phyloP scores from a whole-genome alignment of 2,329 filamentous ascomycete genomes.

The Neonectria magnoliae region DNA sequence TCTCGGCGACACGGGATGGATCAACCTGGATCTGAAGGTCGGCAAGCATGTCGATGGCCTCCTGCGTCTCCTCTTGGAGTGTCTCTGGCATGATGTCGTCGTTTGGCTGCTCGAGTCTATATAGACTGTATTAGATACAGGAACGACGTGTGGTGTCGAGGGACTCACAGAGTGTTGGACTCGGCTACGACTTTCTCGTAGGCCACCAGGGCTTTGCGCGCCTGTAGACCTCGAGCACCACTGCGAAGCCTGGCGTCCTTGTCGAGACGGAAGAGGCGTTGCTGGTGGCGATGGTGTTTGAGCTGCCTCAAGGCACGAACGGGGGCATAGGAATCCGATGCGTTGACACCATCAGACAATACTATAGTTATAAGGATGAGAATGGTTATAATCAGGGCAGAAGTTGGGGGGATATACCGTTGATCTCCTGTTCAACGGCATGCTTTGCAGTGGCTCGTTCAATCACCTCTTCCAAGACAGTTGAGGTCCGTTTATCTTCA shows the following conservation, averaged over 20 bases:
- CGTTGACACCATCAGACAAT: conserved; percentile 69
- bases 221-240: conserved; percentile 77
- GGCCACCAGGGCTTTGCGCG: conserved; percentile 76
- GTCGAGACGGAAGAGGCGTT: conserved; percentile 73
- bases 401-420: conserved; percentile 52
- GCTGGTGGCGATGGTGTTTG: conserved; percentile 69
- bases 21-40: conserved; percentile 76
- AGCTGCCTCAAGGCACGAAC: conserved; percentile 70
- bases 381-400: background rate
- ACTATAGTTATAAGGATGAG: conserved; percentile 46
- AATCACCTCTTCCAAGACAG: conserved; percentile 75
- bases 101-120: conserved; percentile 60
- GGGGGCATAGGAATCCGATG: conserved; percentile 64
- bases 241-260: conserved; percentile 80
- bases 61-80: conserved; percentile 73
- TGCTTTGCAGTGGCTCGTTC: conserved; percentile 67
- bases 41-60: conserved; percentile 74
- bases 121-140: background rate
- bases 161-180: conserved; percentile 60
- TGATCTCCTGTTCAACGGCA: conserved; percentile 68
- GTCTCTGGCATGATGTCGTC: conserved; percentile 65
- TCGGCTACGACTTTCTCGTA: conserved; percentile 74
- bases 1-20: conserved; percentile 68
- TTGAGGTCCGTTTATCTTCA: conserved; percentile 33
- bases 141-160: background rate